Percentiles rank a stretch among this genome's conserved stretches.
Conservation (phyloP, 164 flowering plant genomes). For the Kingdonia uniflora region DNA sequence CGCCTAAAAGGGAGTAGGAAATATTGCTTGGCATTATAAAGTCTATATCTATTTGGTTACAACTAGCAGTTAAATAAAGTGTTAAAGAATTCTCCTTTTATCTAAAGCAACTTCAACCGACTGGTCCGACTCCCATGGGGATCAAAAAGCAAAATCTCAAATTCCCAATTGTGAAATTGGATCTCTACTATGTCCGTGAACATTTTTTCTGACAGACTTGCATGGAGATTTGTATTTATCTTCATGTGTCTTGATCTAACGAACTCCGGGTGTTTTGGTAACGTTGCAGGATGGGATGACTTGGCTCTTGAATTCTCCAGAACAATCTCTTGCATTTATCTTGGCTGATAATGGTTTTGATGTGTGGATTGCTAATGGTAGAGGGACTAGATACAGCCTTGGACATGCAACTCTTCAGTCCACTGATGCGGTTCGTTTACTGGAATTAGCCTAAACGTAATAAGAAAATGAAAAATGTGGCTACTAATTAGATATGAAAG, state of each 20-base stretch:
- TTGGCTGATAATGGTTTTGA: constrained; percentile 66
- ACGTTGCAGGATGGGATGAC: constrained; percentile 52
- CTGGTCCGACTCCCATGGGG: no score
- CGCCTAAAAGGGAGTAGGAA: not conserved
- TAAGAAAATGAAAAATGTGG: no score
- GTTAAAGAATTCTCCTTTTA: no score
- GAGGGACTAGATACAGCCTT: constrained; percentile 62
- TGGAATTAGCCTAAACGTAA: not conserved
- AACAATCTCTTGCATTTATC: constrained; percentile 41
- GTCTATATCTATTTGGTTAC: no score
- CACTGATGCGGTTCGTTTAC: constrained; percentile 16
- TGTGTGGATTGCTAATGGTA: constrained; percentile 64
- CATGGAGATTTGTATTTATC: not conserved
- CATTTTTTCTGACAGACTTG: not conserved
- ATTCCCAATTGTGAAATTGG: no score
- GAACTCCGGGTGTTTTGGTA: not conserved
- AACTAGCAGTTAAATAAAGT: no score
- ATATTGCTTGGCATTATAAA: no score
- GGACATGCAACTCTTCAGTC: constrained; percentile 35
- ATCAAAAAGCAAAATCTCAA: no score
- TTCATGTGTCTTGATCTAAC: not conserved
- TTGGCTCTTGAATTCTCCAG: constrained; percentile 54
- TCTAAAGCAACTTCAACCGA: no score
- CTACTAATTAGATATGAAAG: no score
- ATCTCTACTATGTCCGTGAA: no score